Conservation (phyloP, 495 filamentous ascomycete genomes). For the Saxispiralis lemnorum region DNA sequence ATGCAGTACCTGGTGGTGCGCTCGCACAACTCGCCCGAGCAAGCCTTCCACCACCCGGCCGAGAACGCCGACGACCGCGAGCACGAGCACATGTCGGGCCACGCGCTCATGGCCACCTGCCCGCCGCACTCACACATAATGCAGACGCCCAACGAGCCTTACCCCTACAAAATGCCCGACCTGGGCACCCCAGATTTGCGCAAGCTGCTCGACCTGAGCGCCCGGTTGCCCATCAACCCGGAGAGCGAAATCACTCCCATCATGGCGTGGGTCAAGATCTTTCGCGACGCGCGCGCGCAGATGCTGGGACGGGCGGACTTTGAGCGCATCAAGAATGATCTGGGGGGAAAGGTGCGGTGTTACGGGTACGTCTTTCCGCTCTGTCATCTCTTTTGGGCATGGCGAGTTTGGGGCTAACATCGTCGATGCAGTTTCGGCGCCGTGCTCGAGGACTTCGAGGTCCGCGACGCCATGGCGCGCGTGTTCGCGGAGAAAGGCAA, state of each 20-base stretch:
- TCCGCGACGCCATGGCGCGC: constrained; percentile 64
- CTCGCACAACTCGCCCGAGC: constrained; percentile 34
- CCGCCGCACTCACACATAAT: constrained; percentile 42
- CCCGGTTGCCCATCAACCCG: constrained; percentile 46
- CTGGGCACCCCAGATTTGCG: constrained; percentile 55
- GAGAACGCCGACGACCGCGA: constrained; percentile 32
- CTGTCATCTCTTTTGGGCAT: background rate
- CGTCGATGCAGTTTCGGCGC: constrained; percentile 49
- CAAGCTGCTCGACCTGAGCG: constrained; percentile 69
- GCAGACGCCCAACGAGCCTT: constrained; percentile 23
- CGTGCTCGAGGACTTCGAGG: constrained; percentile 80
- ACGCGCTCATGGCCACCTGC: constrained; percentile 79
- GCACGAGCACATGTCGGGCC: constrained; percentile 38
- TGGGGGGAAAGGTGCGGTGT: constrained; percentile 69
- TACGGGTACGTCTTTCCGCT: constrained; percentile 55
- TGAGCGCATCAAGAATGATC: constrained; percentile 48
- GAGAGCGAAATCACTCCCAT: constrained; percentile 91
- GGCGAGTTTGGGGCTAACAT: background rate
- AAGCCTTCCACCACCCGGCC: constrained; percentile 30
- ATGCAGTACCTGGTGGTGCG: constrained; percentile 57
- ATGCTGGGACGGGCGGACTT: constrained; percentile 54
- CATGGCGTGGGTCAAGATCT: constrained; percentile 77
- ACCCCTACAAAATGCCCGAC: constrained; percentile 43
- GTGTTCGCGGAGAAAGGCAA: constrained; percentile 41
- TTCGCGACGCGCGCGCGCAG: constrained; percentile 47